A percentile compares a stretch with the other conserved stretches of the same genome.
These are phyloP conservation scores for Leccinum pseudoinsigne DNA, from an alignment of 1,284 basidiomycete genomes.

Conservation along the genomic window DNA sequence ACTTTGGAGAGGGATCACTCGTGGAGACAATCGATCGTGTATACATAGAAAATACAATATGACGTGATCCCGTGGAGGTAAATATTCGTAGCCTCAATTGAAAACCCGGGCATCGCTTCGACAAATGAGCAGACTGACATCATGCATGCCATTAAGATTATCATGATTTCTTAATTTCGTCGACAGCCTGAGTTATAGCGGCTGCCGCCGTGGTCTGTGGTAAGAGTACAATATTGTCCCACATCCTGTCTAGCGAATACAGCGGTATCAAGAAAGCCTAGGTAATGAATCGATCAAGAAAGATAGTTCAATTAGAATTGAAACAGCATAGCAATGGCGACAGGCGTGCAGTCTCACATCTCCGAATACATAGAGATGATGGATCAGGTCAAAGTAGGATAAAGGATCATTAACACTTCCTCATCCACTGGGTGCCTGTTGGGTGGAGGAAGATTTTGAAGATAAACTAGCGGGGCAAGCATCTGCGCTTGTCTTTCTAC, in stretches of 20 bases:
- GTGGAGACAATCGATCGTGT: constrained; percentile 2
- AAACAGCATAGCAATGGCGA: constrained; percentile 15
- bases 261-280: constrained; percentile 25
- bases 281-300: constrained; percentile 8
- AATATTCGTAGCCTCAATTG: background rate
- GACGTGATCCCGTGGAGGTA: background rate
- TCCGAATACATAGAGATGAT: background rate
- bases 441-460: constrained; percentile 49
- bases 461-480: constrained; percentile 56
- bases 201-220: background rate
- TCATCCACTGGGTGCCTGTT: constrained; percentile 57
- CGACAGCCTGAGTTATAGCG: background rate
- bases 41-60: background rate
- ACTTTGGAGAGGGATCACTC: constrained; percentile 4
- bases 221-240: constrained; percentile 20
- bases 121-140: background rate
- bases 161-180: background rate
- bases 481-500: constrained; percentile 28
- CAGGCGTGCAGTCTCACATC: background rate
- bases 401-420: constrained; percentile 56
- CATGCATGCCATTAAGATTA: background rate
- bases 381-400: constrained; percentile 32
- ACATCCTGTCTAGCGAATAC: constrained; percentile 26
- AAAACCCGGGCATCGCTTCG: background rate
- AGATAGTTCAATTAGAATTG: constrained; percentile 9